Conservation (phyloP, 345 rosid species). For the Lumnitzera littorea region DNA sequence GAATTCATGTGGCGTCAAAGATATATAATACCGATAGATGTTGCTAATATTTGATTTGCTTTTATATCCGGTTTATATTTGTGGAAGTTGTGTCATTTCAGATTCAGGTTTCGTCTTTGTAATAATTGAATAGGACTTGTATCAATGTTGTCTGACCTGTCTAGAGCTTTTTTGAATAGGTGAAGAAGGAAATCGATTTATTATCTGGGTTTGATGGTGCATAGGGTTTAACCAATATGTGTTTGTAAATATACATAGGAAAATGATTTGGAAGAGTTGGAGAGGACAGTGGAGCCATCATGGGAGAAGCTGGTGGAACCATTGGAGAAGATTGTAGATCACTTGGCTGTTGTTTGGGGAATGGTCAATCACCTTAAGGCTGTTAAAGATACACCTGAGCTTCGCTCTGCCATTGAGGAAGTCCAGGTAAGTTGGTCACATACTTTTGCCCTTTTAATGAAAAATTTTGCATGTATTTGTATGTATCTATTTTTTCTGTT, state of each 20-base stretch:
- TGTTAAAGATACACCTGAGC: conserved; percentile 79
- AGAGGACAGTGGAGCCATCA: conserved; percentile 60
- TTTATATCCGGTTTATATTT: background rate
- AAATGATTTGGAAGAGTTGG: conserved; percentile 63
- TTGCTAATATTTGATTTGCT: background rate
- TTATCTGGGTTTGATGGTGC: no score
- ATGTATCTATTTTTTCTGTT: no score
- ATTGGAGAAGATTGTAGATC: conserved; percentile 75
- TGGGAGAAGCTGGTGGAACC: conserved; percentile 94
- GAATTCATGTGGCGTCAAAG: no score
- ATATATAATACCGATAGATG: background rate
- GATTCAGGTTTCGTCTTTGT: no score
- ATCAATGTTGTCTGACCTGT: no score
- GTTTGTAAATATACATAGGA: conserved; percentile 31
- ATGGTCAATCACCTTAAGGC: conserved; percentile 73
- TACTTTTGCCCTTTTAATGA: background rate
- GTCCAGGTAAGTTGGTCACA: conserved; percentile 50
- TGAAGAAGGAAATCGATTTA: no score
- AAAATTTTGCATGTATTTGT: no score
- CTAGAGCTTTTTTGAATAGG: no score
- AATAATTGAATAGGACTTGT: no score
- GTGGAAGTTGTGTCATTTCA: background rate
- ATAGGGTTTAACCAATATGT: no score
- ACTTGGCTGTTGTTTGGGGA: conserved; percentile 66
- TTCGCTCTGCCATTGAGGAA: conserved; percentile 88